phyloP scores from a whole-genome alignment of 139 green algal genomes.

The Astrephomene gubernaculifera region DNA sequence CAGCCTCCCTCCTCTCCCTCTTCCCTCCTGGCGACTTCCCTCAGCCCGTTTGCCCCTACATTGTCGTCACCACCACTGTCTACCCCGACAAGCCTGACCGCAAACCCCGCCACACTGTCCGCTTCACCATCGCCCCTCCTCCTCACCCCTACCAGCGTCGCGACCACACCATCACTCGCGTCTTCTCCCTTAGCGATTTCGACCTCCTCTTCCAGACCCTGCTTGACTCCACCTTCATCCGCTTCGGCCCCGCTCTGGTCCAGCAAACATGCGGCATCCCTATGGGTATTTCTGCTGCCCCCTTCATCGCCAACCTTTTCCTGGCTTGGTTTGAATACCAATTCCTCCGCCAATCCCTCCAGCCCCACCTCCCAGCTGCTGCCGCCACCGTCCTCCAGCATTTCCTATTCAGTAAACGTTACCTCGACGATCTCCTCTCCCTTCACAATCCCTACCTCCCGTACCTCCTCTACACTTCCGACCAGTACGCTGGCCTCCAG shows the following conservation, averaged over 20 bases:
- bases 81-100: neutral
- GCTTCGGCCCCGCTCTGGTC: neutral
- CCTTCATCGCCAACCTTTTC: neutral
- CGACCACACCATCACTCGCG: neutral
- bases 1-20: neutral
- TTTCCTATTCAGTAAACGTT: too few relatives aligned
- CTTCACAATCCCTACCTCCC: too few relatives aligned
- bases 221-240: neutral
- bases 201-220: neutral
- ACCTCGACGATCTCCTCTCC: too few relatives aligned
- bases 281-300: neutral
- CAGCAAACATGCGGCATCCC: too few relatives aligned
- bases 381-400: neutral
- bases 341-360: neutral
- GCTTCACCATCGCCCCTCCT: neutral
- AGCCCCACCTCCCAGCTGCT: neutral
- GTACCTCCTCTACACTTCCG: too few relatives aligned
- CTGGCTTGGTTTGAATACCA: neutral
- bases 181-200: neutral
- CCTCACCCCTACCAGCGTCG: neutral
- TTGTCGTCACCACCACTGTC: neutral
- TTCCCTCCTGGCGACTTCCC: neutral
- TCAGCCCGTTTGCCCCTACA: neutral
- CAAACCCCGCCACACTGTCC: neutral
- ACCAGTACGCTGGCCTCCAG: too few relatives aligned